A percentile compares a stretch with the other conserved stretches of the same genome.
phyloP scores from a whole-genome alignment of 306 rosid species.

The Cyamopsis tetragonoloba region DNA sequence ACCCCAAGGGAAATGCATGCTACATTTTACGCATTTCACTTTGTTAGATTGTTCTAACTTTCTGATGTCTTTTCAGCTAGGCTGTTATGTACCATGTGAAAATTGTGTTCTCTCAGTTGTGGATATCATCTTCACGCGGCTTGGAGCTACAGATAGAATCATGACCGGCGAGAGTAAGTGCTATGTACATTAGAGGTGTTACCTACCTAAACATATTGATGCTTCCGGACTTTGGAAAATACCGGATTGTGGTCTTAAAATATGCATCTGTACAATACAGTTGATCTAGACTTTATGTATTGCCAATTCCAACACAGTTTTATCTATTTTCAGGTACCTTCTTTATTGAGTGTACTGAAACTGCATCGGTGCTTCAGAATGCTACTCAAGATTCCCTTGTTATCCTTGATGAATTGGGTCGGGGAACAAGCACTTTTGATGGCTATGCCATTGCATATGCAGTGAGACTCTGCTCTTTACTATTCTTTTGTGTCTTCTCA shows the following conservation, averaged over 20 bases:
- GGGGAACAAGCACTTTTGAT: constrained; percentile 97
- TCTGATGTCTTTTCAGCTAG: constrained; percentile 63
- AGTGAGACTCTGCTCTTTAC: constrained; percentile 42
- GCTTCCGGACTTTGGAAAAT: not conserved
- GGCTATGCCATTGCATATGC: constrained; percentile 98
- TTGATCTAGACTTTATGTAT: constrained; percentile 11
- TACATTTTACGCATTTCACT: not conserved
- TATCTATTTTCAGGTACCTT: constrained; percentile 68
- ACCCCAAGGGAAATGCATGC: not conserved
- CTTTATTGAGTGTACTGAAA: constrained; percentile 91
- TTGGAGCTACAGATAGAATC: constrained; percentile 96
- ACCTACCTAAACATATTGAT: constrained; percentile 1
- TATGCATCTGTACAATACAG: not conserved
- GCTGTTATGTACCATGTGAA: constrained; percentile 90
- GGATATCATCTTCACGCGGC: constrained; percentile 90
- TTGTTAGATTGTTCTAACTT: not conserved
- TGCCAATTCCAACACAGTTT: not conserved
- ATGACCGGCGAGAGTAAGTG: constrained; percentile 98
- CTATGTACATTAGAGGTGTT: not conserved
- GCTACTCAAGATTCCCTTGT: constrained; percentile 92
- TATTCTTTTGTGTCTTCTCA: not conserved
- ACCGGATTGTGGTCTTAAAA: not conserved
- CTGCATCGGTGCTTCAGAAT: constrained; percentile 83
- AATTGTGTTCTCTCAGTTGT: constrained; percentile 67
- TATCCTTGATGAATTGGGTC: constrained; percentile 91